A percentile compares a stretch with the other conserved stretches of the same genome.
phyloP scores from a whole-genome alignment of 176 grass and related monocot genomes.

The Hordeum vulgare region DNA sequence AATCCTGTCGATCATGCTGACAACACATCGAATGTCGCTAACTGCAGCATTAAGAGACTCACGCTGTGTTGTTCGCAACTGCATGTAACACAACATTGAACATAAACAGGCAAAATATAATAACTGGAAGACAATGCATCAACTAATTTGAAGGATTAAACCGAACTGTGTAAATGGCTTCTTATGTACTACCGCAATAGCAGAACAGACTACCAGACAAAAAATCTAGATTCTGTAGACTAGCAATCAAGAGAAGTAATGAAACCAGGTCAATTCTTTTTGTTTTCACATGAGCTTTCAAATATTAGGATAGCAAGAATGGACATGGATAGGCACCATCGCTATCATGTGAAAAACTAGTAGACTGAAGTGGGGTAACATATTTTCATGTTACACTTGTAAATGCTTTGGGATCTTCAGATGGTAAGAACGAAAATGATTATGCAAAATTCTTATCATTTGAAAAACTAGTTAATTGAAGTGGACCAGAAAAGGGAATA shows the following conservation, averaged over 20 bases:
- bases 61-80: constrained; percentile 47
- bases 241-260: background rate
- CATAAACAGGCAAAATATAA: constrained; percentile 2
- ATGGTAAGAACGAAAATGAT: background rate
- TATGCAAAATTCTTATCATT: constrained; percentile 1
- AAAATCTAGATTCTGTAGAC: background rate
- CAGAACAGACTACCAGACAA: background rate
- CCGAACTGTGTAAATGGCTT: background rate
- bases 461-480: constrained; percentile 16
- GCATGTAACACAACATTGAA: constrained; percentile 27
- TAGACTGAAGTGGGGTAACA: background rate
- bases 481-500: background rate
- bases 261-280: background rate
- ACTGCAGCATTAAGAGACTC: constrained; percentile 52
- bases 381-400: background rate
- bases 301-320: background rate
- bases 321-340: background rate
- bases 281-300: background rate
- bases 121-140: background rate
- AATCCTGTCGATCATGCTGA: constrained; percentile 90
- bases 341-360: background rate
- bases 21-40: constrained; percentile 73
- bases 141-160: background rate
- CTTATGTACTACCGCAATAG: background rate
- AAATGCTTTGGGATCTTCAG: constrained; percentile 8